These are phyloP conservation scores for Xylaria acuta DNA, from an alignment of 495 filamentous ascomycete genomes.

Conservation along the genomic window DNA sequence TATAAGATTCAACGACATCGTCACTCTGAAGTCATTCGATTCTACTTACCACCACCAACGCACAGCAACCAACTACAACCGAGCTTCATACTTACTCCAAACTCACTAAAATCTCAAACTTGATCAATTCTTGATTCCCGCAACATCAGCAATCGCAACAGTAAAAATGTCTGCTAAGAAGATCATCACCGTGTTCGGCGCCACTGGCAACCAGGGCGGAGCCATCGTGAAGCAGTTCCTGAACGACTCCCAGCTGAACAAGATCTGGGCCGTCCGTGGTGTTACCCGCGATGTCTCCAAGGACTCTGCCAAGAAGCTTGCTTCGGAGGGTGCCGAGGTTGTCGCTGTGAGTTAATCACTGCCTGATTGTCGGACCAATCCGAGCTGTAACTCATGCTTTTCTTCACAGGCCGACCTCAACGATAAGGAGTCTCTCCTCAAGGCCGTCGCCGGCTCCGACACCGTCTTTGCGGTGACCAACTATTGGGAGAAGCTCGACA, in stretches of 20 bases:
- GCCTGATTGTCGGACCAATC: background rate
- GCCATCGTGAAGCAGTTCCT: conserved; percentile 61
- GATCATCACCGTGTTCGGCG: conserved; percentile 66
- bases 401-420: conserved; percentile 57
- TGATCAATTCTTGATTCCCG: background rate
- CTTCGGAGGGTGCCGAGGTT: conserved; percentile 51
- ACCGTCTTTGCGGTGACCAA: conserved; percentile 66
- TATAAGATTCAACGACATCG: conserved; percentile 17
- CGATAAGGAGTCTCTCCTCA: conserved; percentile 52
- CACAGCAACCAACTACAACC: background rate
- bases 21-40: conserved; percentile 10
- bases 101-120: background rate
- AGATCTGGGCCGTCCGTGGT: conserved; percentile 60
- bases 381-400: conserved; percentile 1
- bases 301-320: conserved; percentile 50
- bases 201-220: conserved; percentile 68
- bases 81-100: background rate
- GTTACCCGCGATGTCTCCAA: conserved; percentile 62
- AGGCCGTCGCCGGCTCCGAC: conserved; percentile 60
- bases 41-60: conserved; percentile 11
- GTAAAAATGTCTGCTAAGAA: conserved; percentile 53
- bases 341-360: conserved; percentile 30
- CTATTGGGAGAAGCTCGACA: conserved; percentile 55
- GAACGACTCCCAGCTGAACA: conserved; percentile 54
- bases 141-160: conserved; percentile 42